Conservation (phyloP, 2,329 filamentous ascomycete species). For the Aspergillus clavatus region DNA sequence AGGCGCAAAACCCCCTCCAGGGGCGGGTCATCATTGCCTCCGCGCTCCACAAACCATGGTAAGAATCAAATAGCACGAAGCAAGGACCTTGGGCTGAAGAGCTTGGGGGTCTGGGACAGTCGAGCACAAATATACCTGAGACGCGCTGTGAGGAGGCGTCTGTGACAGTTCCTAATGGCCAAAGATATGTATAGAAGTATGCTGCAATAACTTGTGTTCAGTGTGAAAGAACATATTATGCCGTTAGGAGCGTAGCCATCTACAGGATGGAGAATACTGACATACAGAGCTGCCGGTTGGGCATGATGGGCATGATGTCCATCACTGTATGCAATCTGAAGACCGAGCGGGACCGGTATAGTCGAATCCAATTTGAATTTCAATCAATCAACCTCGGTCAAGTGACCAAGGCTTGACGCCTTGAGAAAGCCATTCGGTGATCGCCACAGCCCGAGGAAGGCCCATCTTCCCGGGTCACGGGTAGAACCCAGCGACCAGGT, state of each 20-base stretch:
- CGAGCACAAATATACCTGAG: constrained; percentile 13
- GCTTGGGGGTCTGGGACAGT: not conserved
- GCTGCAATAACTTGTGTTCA: no score
- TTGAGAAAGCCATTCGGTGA: constrained; percentile 7
- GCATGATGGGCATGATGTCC: no score
- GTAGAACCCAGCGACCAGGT: constrained; percentile 19
- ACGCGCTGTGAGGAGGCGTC: constrained; percentile 22
- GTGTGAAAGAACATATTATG: not conserved
- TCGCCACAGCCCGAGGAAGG: constrained; percentile 13
- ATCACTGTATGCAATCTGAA: no score
- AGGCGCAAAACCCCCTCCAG: constrained; percentile 11
- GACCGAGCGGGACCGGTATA: no score
- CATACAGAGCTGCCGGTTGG: no score
- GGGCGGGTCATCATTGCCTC: constrained; percentile 16
- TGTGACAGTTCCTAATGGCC: not conserved
- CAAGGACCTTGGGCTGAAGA: constrained; percentile 25
- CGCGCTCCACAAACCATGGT: constrained; percentile 9
- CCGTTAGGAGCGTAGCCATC: not conserved
- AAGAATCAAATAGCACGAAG: constrained; percentile 26
- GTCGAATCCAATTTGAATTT: not conserved
- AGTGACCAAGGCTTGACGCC: constrained; percentile 10
- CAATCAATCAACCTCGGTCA: not conserved
- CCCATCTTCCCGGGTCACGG: constrained; percentile 15
- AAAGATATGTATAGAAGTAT: no score
- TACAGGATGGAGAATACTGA: not conserved